Percentiles rank a stretch among this genome's conserved stretches.
Conservation (phyloP, 495 filamentous ascomycete species). For the Extremus antarcticus region DNA sequence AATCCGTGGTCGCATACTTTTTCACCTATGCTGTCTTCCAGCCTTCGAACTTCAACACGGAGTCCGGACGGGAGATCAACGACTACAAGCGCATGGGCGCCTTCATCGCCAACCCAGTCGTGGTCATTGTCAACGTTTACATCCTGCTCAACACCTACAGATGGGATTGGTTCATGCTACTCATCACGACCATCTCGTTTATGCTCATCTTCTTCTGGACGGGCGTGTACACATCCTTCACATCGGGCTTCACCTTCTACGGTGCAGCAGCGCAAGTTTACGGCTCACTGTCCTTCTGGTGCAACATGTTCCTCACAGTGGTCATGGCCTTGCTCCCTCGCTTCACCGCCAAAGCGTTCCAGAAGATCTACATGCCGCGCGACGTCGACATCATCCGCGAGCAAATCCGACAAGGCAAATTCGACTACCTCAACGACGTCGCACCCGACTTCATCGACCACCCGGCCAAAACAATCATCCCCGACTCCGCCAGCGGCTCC, state of each 20-base stretch:
- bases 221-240: conserved; percentile 70
- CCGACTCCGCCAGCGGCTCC: conserved; percentile 45
- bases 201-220: conserved; percentile 95
- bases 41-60: conserved; percentile 53
- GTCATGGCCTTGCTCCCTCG: conserved; percentile 74
- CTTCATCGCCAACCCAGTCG: conserved; percentile 67
- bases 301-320: conserved; percentile 60
- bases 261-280: conserved; percentile 68
- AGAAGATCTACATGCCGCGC: conserved; percentile 84
- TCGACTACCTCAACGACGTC: conserved; percentile 52
- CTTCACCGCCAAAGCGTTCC: conserved; percentile 70
- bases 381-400: conserved; percentile 97
- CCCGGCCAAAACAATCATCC: conserved; percentile 29
- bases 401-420: conserved; percentile 70
- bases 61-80: conserved; percentile 57
- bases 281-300: conserved; percentile 75
- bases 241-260: conserved; percentile 62
- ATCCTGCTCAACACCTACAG: conserved; percentile 91
- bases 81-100: conserved; percentile 75
- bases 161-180: conserved; percentile 90
- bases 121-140: conserved; percentile 79
- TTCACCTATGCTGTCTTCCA: conserved; percentile 74
- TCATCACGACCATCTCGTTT: conserved; percentile 71
- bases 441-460: conserved; percentile 33
- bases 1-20: conserved; percentile 86